These are phyloP conservation scores for Bolboschoenus planiculmis DNA, from an alignment of 176 grass and related monocot genomes.

Conservation along the genomic window DNA sequence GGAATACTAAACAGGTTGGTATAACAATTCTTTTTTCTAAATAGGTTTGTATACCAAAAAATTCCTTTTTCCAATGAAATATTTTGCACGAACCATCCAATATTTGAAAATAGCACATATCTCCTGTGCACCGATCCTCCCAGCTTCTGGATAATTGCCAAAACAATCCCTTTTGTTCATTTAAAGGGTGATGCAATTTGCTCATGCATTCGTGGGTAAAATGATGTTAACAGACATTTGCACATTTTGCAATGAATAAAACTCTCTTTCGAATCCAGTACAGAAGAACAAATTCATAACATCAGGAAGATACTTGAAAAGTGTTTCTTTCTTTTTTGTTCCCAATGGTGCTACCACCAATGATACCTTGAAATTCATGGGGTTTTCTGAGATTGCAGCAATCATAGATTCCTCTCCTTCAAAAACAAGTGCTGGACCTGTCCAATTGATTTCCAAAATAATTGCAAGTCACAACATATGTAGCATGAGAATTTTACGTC, in stretches of 20 bases:
- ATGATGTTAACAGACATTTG: not conserved
- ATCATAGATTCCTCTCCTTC: constrained; percentile 98
- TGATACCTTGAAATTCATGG: constrained; percentile 71
- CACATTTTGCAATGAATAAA: not conserved
- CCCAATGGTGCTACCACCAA: not conserved
- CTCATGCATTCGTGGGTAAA: not conserved
- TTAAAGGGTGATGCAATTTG: not conserved
- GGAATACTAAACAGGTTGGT: not conserved
- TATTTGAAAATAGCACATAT: not conserved
- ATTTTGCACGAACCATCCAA: not conserved
- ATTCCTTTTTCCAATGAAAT: not conserved
- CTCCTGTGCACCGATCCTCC: not conserved
- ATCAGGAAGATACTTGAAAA: not conserved
- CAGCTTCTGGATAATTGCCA: not conserved
- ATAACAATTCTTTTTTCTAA: not conserved
- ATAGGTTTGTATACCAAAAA: not conserved
- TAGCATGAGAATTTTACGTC: not conserved
- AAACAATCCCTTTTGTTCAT: not conserved
- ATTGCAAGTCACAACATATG: not conserved
- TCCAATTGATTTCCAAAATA: not conserved
- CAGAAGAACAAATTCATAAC: not conserved
- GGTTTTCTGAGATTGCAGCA: constrained; percentile 76
- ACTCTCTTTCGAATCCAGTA: not conserved
- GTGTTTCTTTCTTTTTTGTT: not conserved
- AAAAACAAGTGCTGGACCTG: constrained; percentile 90